Percentiles rank a stretch among this genome's conserved stretches.
These are phyloP conservation scores for Theobroma grandiflorum DNA, from an alignment of 441 rosid species.

Conservation along the genomic window DNA sequence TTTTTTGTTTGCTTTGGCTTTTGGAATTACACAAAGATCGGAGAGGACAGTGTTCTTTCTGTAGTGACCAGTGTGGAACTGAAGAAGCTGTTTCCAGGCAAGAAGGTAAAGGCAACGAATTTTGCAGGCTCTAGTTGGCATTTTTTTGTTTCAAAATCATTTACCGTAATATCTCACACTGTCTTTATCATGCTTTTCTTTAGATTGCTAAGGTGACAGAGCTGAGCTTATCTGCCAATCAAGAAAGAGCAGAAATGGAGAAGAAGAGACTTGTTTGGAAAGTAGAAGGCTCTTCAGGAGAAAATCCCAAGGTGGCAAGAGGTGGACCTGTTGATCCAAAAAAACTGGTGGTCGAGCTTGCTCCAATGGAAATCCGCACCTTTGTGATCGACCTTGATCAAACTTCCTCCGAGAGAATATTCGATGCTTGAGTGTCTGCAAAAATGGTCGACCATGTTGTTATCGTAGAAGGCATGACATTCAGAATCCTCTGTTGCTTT, in stretches of 20 bases:
- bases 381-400: conserved; percentile 58
- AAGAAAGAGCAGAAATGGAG: conserved; percentile 84
- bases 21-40: conserved; percentile 42
- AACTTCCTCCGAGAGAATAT: not conserved
- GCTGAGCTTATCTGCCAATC: conserved; percentile 85
- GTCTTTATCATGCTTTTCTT: conserved; percentile 14
- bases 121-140: not conserved
- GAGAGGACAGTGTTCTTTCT: conserved; percentile 69
- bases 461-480: not conserved
- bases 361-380: conserved; percentile 96
- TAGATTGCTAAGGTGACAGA: conserved; percentile 72
- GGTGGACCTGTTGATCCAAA: conserved; percentile 70
- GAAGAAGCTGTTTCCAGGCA: conserved; percentile 61
- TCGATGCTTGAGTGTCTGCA: conserved; percentile 32
- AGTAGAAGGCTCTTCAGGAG: conserved; percentile 49
- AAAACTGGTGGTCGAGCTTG: conserved; percentile 78
- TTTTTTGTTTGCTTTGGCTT: not conserved
- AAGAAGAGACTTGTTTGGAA: conserved; percentile 85
- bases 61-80: conserved; percentile 61
- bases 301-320: conserved; percentile 46
- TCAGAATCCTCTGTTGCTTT: not conserved
- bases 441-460: not conserved
- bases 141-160: not conserved
- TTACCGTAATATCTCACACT: not conserved
- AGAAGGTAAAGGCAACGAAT: conserved; percentile 46